Percentiles rank a stretch among this genome's conserved stretches.
These are phyloP conservation scores for Lichtheimia ramosa DNA, from an alignment of 371 early-diverging fungal genomes.

Conservation along the genomic window DNA sequence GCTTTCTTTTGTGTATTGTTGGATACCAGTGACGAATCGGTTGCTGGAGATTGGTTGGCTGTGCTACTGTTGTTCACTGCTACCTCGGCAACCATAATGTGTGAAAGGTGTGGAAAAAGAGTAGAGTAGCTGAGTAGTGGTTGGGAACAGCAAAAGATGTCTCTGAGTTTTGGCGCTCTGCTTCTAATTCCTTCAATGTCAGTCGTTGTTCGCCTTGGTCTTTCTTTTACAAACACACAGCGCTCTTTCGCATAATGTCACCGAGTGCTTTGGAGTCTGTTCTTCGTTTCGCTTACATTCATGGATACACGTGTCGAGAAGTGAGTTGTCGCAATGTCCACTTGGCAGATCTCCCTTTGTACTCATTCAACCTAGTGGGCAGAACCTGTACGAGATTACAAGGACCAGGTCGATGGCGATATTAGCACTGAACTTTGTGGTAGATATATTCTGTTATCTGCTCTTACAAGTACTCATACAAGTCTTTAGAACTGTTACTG, in stretches of 20 bases:
- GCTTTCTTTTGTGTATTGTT: conserved; percentile 15
- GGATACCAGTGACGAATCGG: background rate
- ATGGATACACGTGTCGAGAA: conserved; percentile 12
- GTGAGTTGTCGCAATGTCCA: conserved; percentile 1
- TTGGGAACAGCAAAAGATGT: background rate
- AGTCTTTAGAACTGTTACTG: conserved; percentile 29
- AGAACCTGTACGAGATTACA: conserved; percentile 35
- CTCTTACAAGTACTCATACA: background rate
- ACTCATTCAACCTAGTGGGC: conserved; percentile 28
- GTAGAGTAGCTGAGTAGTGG: background rate
- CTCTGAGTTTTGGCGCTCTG: background rate
- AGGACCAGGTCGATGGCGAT: conserved; percentile 19
- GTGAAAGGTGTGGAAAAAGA: background rate
- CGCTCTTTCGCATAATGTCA: conserved; percentile 6
- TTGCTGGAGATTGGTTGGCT: background rate
- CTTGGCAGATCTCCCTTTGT: background rate
- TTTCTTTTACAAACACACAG: too few relatives aligned
- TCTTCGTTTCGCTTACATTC: conserved; percentile 16
- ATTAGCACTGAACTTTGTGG: conserved; percentile 27
- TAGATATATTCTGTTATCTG: conserved; percentile 11
- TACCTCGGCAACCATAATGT: conserved; percentile 11
- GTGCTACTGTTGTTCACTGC: conserved; percentile 1
- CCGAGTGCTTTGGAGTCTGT: conserved; percentile 12
- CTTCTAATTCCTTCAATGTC: background rate
- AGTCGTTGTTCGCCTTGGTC: background rate